Percentiles rank a stretch among this genome's conserved stretches.
These are phyloP conservation scores for Ambrosia hybrid DNA, from an alignment of 140 eudicot genomes.

Conservation along the genomic window DNA sequence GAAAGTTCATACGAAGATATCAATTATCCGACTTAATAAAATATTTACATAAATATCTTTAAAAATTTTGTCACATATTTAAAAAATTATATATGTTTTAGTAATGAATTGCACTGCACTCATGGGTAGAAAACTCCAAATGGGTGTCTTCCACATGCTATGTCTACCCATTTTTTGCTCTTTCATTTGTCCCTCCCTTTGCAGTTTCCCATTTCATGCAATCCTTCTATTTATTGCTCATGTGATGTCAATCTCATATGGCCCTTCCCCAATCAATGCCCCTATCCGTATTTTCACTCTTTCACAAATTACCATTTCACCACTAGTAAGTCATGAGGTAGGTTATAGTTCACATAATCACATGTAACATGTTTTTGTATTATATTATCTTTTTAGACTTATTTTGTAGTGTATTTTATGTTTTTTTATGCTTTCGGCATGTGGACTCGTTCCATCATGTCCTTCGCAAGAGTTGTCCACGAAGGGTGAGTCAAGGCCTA, in stretches of 20 bases:
- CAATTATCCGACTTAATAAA: not conserved
- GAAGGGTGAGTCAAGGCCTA: not conserved
- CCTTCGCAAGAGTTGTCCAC: not conserved
- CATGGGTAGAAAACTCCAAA: slow-evolving; percentile 13
- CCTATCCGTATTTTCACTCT: slow-evolving; percentile 1
- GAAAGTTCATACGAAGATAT: not conserved
- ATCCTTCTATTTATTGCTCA: slow-evolving; percentile 13
- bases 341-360: not conserved
- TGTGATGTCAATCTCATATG: slow-evolving; percentile 22
- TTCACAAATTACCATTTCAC: slow-evolving; percentile 1
- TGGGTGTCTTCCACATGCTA: slow-evolving; percentile 1
- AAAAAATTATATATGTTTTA: not conserved
- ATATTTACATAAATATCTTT: not conserved
- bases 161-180: slow-evolving; percentile 15
- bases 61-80: not conserved
- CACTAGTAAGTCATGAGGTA: not conserved
- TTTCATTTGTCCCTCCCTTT: slow-evolving; percentile 22
- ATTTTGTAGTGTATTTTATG: no score
- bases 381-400: not conserved
- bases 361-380: not conserved
- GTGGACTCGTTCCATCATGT: not conserved
- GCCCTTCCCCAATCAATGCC: slow-evolving; percentile 26
- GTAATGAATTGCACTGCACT: not conserved
- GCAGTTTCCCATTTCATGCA: slow-evolving; percentile 21
- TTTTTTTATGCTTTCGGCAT: no score